Evolutionary conservation across 306 rosid species (phyloP).

Genomic region (Gillenia trifoliata): DNA sequence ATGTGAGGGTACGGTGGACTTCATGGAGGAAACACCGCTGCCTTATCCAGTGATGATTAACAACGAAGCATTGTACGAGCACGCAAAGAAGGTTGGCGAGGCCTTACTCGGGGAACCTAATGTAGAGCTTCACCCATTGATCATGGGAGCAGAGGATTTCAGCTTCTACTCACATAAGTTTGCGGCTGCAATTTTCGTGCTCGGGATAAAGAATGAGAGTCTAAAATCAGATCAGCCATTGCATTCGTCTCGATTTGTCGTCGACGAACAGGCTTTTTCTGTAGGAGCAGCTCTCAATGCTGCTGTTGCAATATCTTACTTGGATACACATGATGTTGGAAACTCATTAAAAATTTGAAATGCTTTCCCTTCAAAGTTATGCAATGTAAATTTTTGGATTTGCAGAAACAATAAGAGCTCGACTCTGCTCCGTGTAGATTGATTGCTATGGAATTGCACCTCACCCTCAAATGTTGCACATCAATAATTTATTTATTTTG

Average conservation of each 20-base stretch:
- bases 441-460: background rate
- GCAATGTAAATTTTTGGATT: background rate
- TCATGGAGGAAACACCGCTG: constrained; percentile 34
- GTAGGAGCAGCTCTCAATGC: constrained; percentile 52
- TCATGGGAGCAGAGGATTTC: constrained; percentile 53
- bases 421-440: background rate
- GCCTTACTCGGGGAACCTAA: constrained; percentile 34
- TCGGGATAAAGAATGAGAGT: constrained; percentile 38
- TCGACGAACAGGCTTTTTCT: constrained; percentile 49
- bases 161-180: constrained; percentile 40
- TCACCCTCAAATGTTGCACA: no score
- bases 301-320: constrained; percentile 44
- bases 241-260: constrained; percentile 34
- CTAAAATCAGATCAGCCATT: constrained; percentile 18
- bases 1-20: constrained; percentile 40
- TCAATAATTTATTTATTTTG: no score
- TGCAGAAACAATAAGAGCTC: background rate
- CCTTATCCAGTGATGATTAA: constrained; percentile 39
- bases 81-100: constrained; percentile 46
- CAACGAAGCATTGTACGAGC: constrained; percentile 32
- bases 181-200: constrained; percentile 30
- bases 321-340: constrained; percentile 13
- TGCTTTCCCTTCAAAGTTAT: background rate
- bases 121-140: constrained; percentile 21
- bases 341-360: background rate